phyloP scores from a whole-genome alignment of 805 yeast species.

The Starmerella vaccinii region DNA sequence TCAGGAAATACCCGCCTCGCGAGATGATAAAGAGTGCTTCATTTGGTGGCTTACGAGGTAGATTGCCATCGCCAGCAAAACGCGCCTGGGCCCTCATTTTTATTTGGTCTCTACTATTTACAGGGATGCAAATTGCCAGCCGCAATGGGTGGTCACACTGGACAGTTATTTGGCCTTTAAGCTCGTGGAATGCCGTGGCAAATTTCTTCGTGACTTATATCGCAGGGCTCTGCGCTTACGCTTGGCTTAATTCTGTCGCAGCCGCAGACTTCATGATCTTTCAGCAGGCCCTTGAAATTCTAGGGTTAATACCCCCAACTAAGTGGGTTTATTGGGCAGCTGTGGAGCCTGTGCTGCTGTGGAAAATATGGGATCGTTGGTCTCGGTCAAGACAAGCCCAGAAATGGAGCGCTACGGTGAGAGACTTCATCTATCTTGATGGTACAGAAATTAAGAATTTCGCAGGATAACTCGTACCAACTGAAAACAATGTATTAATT shows the following conservation, averaged over 20 bases:
- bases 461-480: neutral
- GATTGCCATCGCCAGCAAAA: neutral
- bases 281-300: conserved; percentile 3
- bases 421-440: conserved; percentile 12
- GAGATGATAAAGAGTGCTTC: conserved; percentile 6
- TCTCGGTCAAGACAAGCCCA: neutral
- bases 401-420: neutral
- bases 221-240: neutral
- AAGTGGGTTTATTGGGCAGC: neutral
- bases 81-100: neutral
- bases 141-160: conserved; percentile 1
- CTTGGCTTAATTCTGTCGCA: conserved; percentile 3
- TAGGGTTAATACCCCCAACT: neutral
- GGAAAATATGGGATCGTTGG: neutral
- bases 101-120: neutral
- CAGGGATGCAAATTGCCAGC: neutral
- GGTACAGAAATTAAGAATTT: conserved; percentile 11
- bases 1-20: neutral
- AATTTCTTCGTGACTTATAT: neutral
- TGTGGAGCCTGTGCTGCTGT: neutral
- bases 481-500: no score
- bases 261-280: conserved; percentile 4
- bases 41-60: conserved; percentile 1
- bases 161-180: neutral
- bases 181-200: neutral